A percentile compares a stretch with the other conserved stretches of the same genome.
These are phyloP conservation scores for Glonium stellatum DNA, from an alignment of 495 filamentous ascomycete genomes.

Conservation along the genomic window DNA sequence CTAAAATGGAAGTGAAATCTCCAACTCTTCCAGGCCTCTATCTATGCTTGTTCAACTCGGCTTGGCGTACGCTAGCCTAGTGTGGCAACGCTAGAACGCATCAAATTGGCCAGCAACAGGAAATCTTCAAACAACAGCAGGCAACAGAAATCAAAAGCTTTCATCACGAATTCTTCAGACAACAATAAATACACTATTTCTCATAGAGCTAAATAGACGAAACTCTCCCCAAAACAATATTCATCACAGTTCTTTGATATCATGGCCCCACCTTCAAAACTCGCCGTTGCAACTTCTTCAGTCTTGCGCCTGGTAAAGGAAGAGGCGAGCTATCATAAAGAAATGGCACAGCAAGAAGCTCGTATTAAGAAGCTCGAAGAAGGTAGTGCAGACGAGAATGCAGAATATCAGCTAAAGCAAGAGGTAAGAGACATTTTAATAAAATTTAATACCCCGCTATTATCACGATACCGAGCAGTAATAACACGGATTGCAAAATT, in stretches of 20 bases:
- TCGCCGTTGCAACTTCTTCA: constrained; percentile 65
- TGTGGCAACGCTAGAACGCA: too few relatives aligned
- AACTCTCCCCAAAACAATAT: not conserved
- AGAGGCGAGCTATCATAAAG: constrained; percentile 79
- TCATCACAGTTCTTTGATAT: constrained; percentile 2
- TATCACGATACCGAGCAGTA: not conserved
- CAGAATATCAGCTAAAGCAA: constrained; percentile 65
- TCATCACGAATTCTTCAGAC: not conserved
- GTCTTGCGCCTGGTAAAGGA: constrained; percentile 84
- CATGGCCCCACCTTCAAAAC: constrained; percentile 67
- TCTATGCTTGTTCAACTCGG: too few relatives aligned
- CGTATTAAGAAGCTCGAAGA: constrained; percentile 60
- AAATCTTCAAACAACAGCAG: not conserved
- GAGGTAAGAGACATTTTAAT: constrained; percentile 51
- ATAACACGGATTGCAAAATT: not conserved
- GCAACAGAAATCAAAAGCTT: not conserved
- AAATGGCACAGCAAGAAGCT: constrained; percentile 62
- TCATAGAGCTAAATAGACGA: not conserved
- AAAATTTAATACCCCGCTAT: too few relatives aligned
- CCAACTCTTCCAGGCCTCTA: too few relatives aligned
- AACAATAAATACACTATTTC: not conserved
- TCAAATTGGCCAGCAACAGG: too few relatives aligned
- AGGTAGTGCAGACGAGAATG: constrained; percentile 42
- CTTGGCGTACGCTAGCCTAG: too few relatives aligned
- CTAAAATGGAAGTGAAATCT: too few relatives aligned